A percentile compares a stretch with the other conserved stretches of the same genome.
Conservation (phyloP, 2,329 filamentous ascomycete genomes). For the Fusarium sp. region DNA sequence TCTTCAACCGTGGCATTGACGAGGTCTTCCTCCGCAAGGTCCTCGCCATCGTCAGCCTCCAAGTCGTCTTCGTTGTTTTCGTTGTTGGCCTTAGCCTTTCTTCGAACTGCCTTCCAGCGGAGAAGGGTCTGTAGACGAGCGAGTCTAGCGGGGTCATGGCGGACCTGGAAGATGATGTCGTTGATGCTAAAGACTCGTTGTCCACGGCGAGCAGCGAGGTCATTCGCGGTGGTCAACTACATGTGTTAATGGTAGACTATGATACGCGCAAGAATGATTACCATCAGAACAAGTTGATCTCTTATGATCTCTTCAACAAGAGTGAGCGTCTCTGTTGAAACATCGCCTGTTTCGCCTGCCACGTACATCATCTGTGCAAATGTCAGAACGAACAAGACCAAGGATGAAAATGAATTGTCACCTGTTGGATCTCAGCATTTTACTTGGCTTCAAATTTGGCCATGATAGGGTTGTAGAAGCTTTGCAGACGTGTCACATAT, state of each 20-base stretch:
- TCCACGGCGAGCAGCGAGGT: slow-evolving; percentile 89
- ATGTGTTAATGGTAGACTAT: not conserved
- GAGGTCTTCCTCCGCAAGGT: slow-evolving; percentile 75
- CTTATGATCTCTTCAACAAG: slow-evolving; percentile 97
- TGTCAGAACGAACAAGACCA: rapidly evolving
- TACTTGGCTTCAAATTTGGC: not conserved
- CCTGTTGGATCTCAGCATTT: slow-evolving; percentile 31
- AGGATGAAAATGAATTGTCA: rapidly evolving
- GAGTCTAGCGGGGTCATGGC: slow-evolving; percentile 94
- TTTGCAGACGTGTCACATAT: not conserved
- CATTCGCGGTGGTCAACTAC: slow-evolving; percentile 86
- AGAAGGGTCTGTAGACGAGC: slow-evolving; percentile 93
- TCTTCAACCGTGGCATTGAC: slow-evolving; percentile 73
- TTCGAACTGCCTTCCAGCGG: slow-evolving; percentile 97
- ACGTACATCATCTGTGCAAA: slow-evolving; percentile 40
- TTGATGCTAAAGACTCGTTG: slow-evolving; percentile 90
- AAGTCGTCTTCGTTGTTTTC: slow-evolving; percentile 61
- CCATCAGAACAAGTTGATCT: slow-evolving; percentile 94
- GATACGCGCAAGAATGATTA: slow-evolving; percentile 54
- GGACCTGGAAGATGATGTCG: slow-evolving; percentile 94
- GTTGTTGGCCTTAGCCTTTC: slow-evolving; percentile 74
- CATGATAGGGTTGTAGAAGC: not conserved
- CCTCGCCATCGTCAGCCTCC: slow-evolving; percentile 84
- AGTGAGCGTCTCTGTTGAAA: slow-evolving; percentile 85
- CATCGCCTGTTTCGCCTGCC: slow-evolving; percentile 31